Base-by-base conservation (phyloP, 2,329 filamentous ascomycete species). In the Colletotrichum siamense region DNA sequence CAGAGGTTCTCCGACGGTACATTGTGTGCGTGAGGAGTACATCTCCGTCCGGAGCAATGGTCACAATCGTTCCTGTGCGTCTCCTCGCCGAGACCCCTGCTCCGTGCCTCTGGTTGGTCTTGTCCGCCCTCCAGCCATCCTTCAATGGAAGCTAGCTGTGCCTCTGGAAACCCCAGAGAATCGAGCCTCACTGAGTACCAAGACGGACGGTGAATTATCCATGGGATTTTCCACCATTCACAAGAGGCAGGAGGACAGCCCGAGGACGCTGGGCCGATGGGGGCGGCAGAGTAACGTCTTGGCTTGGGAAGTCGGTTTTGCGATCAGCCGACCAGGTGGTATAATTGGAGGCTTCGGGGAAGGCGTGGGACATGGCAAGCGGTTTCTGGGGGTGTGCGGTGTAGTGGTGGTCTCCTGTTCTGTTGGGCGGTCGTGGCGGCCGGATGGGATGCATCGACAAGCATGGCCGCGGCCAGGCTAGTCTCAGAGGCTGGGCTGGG, bases 181-280 rank as follows among this genome's bases (percentile, higher is more conserved):
- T 72, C 75, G 77, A 78, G 75, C 77, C 77, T 73, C 77, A 78
- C 63, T 32, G 52, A 69, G 34, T 64, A 76, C 71, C 72, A 77
- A 75, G 77, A 77, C 77, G 77, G 77, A 77, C 65, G 75, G 71
- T 30, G 62, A 77, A 78, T 78, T 72, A 12, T 76, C 75, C 75
- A 76, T 69, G 22, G 34, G 69, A 73, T 77, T 78, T 78, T 77
- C 77, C 77, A 77, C 77, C 77, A 78, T 73, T 75, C 77, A 77
- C 65, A 71, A 18, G 44, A 2, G 34, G 44, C 32, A 64, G 44
- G 49, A 74, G 70, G 49, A n/a, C 30, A 75, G 62, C 69, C 69
- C 57, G 34, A 69, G n/a, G 49, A 52, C 44, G 64, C 39, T 74
- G 74, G 74, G 28, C 64, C 32, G 73, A 68, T 34, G 69, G 64